Conservation (phyloP, 1,284 basidiomycete species). For the Rhodotorula sp. region DNA sequence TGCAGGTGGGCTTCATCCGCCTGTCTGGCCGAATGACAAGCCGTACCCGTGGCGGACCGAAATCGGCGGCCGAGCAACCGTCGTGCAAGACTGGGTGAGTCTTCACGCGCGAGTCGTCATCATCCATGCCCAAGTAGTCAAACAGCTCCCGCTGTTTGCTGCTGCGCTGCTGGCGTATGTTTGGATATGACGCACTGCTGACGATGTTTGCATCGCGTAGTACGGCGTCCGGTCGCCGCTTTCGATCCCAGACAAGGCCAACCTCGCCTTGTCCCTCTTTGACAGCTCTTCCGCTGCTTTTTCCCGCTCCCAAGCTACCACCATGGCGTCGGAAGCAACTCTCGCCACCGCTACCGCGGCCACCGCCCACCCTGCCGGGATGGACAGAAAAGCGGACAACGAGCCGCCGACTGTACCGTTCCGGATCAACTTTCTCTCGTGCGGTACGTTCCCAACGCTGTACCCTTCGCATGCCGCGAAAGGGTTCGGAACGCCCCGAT, state of each 20-base stretch:
- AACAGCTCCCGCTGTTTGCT: neutral
- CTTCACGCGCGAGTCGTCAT: neutral
- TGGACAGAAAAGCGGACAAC: neutral
- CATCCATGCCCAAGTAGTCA: neutral
- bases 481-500: conserved; percentile 5
- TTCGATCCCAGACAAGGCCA: conserved; percentile 18
- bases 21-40: conserved; percentile 21
- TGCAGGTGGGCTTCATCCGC: conserved; percentile 23
- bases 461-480: conserved; percentile 21
- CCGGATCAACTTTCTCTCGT: conserved; percentile 24
- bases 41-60: conserved; percentile 1
- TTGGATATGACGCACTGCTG: too few relatives aligned
- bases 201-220: neutral
- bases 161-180: too few relatives aligned
- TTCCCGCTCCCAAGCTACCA: neutral
- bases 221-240: conserved; percentile 22
- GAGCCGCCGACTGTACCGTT: neutral
- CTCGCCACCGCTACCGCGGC: neutral
- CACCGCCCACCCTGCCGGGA: too few relatives aligned
- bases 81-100: conserved; percentile 35
- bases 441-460: conserved; percentile 14
- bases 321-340: neutral
- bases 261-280: conserved; percentile 29
- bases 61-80: conserved; percentile 11
- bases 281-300: neutral